Percentiles rank a stretch among this genome's conserved stretches.
Conservation (phyloP, 441 rosid species). For the Hura crepitans region DNA sequence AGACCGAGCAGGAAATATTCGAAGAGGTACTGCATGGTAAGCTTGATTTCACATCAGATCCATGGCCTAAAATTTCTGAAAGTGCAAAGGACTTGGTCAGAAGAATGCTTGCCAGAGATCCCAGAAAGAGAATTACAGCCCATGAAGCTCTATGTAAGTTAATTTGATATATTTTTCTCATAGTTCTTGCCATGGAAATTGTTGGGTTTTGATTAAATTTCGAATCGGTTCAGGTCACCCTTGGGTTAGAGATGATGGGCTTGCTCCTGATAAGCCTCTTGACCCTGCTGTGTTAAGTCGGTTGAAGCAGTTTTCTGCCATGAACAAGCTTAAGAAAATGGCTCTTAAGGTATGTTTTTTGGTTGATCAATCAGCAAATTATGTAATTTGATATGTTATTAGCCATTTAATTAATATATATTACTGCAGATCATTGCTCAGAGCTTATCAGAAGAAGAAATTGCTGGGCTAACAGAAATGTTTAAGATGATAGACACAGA, state of each 20-base stretch:
- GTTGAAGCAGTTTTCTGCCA: conserved; percentile 87
- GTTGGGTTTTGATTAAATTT: not conserved
- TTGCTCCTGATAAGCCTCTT: conserved; percentile 88
- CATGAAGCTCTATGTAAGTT: conserved; percentile 85
- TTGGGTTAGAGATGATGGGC: conserved; percentile 81
- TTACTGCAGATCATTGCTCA: conserved; percentile 72
- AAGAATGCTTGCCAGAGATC: conserved; percentile 81
- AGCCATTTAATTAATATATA: not conserved
- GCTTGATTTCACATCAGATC: conserved; percentile 78
- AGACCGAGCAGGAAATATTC: conserved; percentile 86
- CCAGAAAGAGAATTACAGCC: conserved; percentile 73
- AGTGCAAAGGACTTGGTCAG: conserved; percentile 82
- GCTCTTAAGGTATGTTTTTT: conserved; percentile 61
- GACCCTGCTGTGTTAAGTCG: conserved; percentile 86
- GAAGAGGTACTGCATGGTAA: conserved; percentile 83
- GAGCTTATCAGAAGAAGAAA: conserved; percentile 82
- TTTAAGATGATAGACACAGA: conserved; percentile 93
- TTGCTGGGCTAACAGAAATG: conserved; percentile 88
- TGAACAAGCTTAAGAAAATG: conserved; percentile 94
- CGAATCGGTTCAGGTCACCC: conserved; percentile 66
- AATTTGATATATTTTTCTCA: not conserved
- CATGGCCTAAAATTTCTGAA: conserved; percentile 91
- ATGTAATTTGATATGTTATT: not conserved
- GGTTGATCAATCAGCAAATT: not conserved
- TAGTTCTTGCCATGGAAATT: not conserved